Evolutionary conservation across 2,329 filamentous ascomycete genomes (phyloP).

Genomic region (Epichloe amarillans): DNA sequence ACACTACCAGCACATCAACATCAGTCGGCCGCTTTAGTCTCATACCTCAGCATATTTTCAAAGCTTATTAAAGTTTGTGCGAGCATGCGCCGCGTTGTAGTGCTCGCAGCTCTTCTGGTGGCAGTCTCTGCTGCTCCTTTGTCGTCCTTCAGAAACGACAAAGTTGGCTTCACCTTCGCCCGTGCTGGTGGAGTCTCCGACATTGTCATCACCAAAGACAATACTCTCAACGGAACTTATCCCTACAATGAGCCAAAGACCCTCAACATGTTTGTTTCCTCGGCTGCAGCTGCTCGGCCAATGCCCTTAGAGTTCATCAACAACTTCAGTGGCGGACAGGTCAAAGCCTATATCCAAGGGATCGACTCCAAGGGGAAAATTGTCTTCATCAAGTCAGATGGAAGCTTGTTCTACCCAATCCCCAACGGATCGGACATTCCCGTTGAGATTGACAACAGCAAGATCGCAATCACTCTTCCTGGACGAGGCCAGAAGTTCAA

Average conservation of each 20-base stretch:
- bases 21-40: background rate
- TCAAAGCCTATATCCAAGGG: conserved; percentile 34
- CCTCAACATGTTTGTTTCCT: background rate
- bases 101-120: conserved; percentile 10
- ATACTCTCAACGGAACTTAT: conserved; percentile 27
- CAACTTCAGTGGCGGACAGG: conserved; percentile 23
- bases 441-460: conserved; percentile 21
- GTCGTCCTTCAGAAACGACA: background rate
- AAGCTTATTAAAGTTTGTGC: background rate
- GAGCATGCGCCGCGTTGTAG: background rate
- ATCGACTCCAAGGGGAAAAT: conserved; percentile 25
- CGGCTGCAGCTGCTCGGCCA: conserved; percentile 2
- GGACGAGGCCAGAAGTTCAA: conserved; percentile 22
- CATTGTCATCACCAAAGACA: conserved; percentile 23
- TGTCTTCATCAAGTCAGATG: conserved; percentile 30
- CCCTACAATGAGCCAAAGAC: conserved; percentile 6
- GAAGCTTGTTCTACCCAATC: conserved; percentile 28
- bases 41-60: background rate
- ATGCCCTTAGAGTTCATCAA: conserved; percentile 27
- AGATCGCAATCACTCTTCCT: conserved; percentile 29
- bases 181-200: conserved; percentile 18
- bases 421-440: conserved; percentile 22
- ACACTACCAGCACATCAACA: background rate
- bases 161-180: conserved; percentile 18
- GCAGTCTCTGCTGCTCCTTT: conserved; percentile 10